Evolutionary conservation across 2,329 filamentous ascomycete species (phyloP).

Genomic region (Westerdykella aurantiaca): DNA sequence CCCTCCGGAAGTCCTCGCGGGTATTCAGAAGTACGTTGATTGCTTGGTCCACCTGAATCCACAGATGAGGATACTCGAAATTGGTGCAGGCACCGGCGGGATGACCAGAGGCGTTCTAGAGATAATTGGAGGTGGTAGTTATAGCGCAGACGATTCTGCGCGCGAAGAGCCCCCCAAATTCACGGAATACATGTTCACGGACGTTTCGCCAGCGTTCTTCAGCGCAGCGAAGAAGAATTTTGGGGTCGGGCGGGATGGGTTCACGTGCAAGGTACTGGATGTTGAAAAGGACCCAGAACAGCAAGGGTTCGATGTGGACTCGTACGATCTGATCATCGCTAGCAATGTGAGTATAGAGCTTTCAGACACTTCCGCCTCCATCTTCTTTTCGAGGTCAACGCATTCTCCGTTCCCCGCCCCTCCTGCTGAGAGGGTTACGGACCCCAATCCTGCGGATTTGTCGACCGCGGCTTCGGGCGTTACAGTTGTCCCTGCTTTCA

Average conservation of each 20-base stretch:
- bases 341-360: conserved; percentile 10
- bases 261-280: conserved; percentile 11
- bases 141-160: too few species aligned
- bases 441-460: too few species aligned
- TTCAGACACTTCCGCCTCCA: too few species aligned
- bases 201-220: conserved; percentile 18
- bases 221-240: conserved; percentile 11
- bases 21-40: conserved; percentile 23
- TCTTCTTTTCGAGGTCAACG: too few species aligned
- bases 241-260: neutral
- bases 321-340: conserved; percentile 28
- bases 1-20: too few species aligned
- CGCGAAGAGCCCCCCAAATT: too few species aligned
- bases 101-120: conserved; percentile 3
- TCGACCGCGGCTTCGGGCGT: too few species aligned
- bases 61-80: conserved; percentile 9
- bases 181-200: conserved; percentile 14
- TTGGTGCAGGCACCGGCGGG: conserved; percentile 17
- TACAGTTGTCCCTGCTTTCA: too few species aligned
- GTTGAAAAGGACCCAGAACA: conserved; percentile 14
- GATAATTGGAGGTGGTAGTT: conserved; percentile 1
- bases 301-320: conserved; percentile 14
- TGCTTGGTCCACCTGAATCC: conserved; percentile 5
- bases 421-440: too few species aligned
- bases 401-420: too few species aligned